Conservation (phyloP, 768 basidiomycete genomes). For the Tricholoma matsutake region DNA sequence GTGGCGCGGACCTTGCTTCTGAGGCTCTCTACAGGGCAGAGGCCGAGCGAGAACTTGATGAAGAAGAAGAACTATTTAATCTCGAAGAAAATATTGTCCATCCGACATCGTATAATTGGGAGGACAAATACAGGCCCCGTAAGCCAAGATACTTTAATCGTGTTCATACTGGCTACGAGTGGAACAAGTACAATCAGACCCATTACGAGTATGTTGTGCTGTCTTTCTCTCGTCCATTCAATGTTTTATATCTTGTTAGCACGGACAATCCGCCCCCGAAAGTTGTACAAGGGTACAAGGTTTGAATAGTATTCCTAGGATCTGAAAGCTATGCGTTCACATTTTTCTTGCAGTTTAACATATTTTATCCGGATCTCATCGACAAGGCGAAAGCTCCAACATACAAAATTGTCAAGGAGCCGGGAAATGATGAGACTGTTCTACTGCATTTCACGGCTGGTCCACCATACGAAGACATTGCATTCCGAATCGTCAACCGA, state of each 20-base stretch:
- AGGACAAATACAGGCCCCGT: conserved; percentile 95
- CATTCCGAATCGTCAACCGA: conserved; percentile 94
- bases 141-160: conserved; percentile 99
- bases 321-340: conserved; percentile 5
- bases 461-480: conserved; percentile 98
- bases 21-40: conserved; percentile 91
- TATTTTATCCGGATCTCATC: conserved; percentile 99
- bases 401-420: conserved; percentile 92
- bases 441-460: conserved; percentile 93
- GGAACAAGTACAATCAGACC: conserved; percentile 99
- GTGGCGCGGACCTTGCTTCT: conserved; percentile 74
- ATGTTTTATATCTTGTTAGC: conserved; percentile 39
- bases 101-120: conserved; percentile 92
- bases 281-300: conserved; percentile 99
- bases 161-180: conserved; percentile 98
- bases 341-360: conserved; percentile 64
- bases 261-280: conserved; percentile 99
- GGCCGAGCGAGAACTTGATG: conserved; percentile 89
- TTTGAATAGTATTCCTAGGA: conserved; percentile 20
- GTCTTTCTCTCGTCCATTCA: conserved; percentile 3
- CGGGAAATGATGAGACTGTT: conserved; percentile 93
- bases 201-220: conserved; percentile 85
- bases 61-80: conserved; percentile 95
- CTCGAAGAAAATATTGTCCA: conserved; percentile 84
- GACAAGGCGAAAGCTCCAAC: conserved; percentile 97